Base-by-base conservation (phyloP, 306 rosid genomes). In the Castanospermum australe region DNA sequence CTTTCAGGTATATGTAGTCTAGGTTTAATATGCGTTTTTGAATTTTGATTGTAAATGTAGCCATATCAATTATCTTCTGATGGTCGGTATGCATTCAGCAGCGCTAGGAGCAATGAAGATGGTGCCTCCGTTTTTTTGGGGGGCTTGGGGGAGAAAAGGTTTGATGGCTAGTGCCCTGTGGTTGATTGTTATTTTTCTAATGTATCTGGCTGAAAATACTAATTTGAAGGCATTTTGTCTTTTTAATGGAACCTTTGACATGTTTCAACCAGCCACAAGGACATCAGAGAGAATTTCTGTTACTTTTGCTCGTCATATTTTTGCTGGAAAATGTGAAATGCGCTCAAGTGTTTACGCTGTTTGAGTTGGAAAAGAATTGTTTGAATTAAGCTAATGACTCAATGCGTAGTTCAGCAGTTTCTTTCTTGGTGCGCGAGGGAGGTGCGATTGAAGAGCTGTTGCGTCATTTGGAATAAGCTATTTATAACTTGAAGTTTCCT, bases 171-270 rank as follows among this genome's bases (percentile, higher is more conserved):
- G 52, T 76, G 59, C 56, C 59, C 17, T 55, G 83, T 85, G 81
- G 81, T 51, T 75, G 75, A 71, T 80, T 81, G 77, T 60, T 70
- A 79, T 87, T 84, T 83, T 81, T 65, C 78, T 32, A 25, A 68
- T 84, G 85, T 79, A 76, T 82, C 80, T 67, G 86, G 83, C 77
- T 79, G 79, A 39, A 84, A 87, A 20, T 77, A 77, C 80, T 83
- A 83, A 84, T 71, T 86, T 86, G 84, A 85, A 81, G 92, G 71
- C 82, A 66, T 87, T 75, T 67, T 83, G 85, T 73, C 77, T 83
- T 68, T 50, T 42, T 81, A 64, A 68, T 66, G 86, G 86, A 82
- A 84, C 87, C 71, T 25, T 61, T 74, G 42, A 18, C 51, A 47
- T 66, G 71, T 51, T 83, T 76, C 47, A 33, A 44, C 66, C 21